Evolutionary conservation across 1,139 yeast species (phyloP).

Genomic region (Geotrichum australiense): DNA sequence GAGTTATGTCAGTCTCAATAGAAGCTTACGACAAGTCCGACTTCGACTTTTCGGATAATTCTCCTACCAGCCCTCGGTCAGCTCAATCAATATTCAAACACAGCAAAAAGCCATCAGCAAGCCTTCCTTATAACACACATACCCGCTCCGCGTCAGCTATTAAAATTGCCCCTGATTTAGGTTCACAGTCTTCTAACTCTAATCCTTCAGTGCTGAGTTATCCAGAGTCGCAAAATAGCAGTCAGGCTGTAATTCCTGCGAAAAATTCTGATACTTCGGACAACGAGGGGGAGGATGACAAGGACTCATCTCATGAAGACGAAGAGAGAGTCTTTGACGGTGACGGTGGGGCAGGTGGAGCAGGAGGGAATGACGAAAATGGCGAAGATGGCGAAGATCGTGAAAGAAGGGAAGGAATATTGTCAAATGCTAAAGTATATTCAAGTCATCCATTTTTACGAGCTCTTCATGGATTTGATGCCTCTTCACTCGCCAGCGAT

Average conservation of each 20-base stretch:
- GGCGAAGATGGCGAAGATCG: too few species aligned
- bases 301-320: too few species aligned
- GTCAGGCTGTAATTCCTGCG: too few species aligned
- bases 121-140: background rate
- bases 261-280: too few species aligned
- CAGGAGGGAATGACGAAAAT: too few species aligned
- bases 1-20: conserved; percentile 3
- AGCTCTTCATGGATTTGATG: conserved; percentile 76
- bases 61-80: background rate
- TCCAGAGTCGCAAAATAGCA: too few species aligned
- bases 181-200: background rate
- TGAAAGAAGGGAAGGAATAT: too few species aligned
- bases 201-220: too few species aligned
- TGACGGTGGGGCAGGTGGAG: too few species aligned
- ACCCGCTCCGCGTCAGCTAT: background rate
- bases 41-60: conserved; percentile 6
- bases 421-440: conserved; percentile 1
- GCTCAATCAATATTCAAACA: background rate
- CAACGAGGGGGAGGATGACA: too few species aligned
- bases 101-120: conserved; percentile 1
- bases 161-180: conserved; percentile 1
- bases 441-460: conserved; percentile 33
- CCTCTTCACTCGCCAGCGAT: conserved; percentile 49
- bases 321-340: too few species aligned
- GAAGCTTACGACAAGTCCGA: background rate